These are phyloP conservation scores for Solanum sparsipilum DNA, from an alignment of 257 asterid genomes.

Conservation along the genomic window DNA sequence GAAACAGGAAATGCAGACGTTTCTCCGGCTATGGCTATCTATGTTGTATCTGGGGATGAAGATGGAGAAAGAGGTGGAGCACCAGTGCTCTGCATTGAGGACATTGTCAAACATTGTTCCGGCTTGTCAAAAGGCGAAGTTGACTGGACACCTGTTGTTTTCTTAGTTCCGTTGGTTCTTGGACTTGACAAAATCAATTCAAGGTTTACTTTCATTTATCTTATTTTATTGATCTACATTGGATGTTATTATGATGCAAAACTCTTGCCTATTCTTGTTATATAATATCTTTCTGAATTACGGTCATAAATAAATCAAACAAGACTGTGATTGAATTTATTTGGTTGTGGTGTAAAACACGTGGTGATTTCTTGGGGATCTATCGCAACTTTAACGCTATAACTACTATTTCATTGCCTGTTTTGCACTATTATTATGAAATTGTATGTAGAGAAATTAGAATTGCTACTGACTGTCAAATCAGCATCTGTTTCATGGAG, in stretches of 20 bases:
- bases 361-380: neutral
- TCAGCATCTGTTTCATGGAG: neutral
- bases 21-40: constrained; percentile 44
- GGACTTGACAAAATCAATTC: constrained; percentile 92
- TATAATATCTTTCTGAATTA: neutral
- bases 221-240: neutral
- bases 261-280: neutral
- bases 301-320: neutral
- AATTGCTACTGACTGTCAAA: neutral
- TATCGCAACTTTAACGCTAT: neutral
- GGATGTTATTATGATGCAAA: neutral
- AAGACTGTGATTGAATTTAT: neutral
- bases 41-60: constrained; percentile 95
- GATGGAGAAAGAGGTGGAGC: constrained; percentile 99
- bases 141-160: constrained; percentile 62
- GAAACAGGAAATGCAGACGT: constrained; percentile 27
- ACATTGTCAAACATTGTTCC: constrained; percentile 41
- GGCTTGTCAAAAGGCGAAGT: constrained; percentile 34
- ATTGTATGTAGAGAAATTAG: neutral
- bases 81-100: constrained; percentile 76
- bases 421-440: neutral
- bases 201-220: constrained; percentile 36
- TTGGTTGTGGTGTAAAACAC: neutral
- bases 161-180: constrained; percentile 93
- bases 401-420: neutral